Base-by-base conservation (phyloP, 768 basidiomycete species). In the Peribolospora baueri region DNA sequence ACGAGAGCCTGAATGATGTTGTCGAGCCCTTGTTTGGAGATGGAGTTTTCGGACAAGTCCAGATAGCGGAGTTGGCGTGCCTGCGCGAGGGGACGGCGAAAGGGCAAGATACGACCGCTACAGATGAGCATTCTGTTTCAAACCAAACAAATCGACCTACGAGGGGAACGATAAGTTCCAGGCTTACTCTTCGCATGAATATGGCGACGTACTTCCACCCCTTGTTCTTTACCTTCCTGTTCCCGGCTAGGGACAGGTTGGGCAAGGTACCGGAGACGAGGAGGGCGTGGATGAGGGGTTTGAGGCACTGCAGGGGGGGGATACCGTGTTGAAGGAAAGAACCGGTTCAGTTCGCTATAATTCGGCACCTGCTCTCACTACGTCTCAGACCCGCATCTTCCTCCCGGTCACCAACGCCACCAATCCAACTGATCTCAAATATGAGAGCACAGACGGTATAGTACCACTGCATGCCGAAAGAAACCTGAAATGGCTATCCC, bases 211-310 rank as follows among this genome's bases (percentile, higher is more conserved):
- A 67, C 54, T 78, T 76, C 71, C 85, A 91, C 0, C 82, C 84
- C 5, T 74, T 67, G 0, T 74, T 65, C 63, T 84, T 85, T 53
- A 98, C 71, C 46, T 79, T 78, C 62, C 79, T 73, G 65, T 95
- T 95, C 5, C 84, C 84, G 14, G 86, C 81, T 36, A 97, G 71
- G 2, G 84, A 86, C 14, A 97, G 72, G 62, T 79, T 84, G 4
- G 81, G 79, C 14, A 97, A 70, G 0, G 79, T 76, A 14, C 76
- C 76, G 11, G 82, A 81, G 52, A 93, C 84, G 54, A 95, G 75
- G 0, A 97, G 74, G 0, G 88, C 78, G 64, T 95, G 90, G 1
- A 97, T 70, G 7, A 97, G 78, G 2, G 83, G 82, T 70, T 93
- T 95, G 51, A 97, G 67, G 48, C 76, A 75, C 84, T 85, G 63